phyloP scores from a whole-genome alignment of 202 grass and related monocot species.

The Cymbopogon flexuosus region DNA sequence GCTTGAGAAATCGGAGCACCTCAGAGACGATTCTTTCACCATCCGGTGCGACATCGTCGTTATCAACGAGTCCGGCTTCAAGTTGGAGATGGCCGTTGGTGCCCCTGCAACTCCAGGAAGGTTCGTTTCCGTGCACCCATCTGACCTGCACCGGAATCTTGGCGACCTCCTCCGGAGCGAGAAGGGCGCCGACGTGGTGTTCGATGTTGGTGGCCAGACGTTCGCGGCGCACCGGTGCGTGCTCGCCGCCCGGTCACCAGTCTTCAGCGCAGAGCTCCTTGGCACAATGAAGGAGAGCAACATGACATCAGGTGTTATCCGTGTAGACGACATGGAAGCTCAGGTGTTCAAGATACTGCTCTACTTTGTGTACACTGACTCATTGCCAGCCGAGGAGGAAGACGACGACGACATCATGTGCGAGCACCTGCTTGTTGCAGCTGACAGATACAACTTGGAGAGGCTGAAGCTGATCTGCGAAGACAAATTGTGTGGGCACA shows the following conservation, averaged over 20 bases:
- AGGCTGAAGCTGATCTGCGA: neutral
- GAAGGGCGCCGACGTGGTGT: neutral
- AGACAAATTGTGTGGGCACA: neutral
- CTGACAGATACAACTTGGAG: neutral
- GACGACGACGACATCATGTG: neutral
- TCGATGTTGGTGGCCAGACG: neutral
- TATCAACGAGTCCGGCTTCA: neutral
- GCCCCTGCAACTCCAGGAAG: neutral
- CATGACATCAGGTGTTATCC: neutral
- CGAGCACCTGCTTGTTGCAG: conserved; percentile 11
- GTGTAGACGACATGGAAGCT: neutral
- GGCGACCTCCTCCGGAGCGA: neutral
- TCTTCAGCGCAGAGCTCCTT: neutral
- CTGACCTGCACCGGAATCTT: neutral
- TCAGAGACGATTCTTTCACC: neutral
- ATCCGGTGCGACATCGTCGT: neutral
- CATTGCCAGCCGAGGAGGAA: too few species aligned
- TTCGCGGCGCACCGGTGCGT: neutral
- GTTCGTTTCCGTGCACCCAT: neutral
- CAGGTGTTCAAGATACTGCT: neutral
- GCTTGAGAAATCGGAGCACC: neutral
- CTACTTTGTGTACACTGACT: neutral
- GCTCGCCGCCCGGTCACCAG: neutral
- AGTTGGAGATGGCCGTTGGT: neutral
- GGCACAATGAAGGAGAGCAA: neutral